Base-by-base conservation (phyloP, 352 stramenopile genomes). In the Pelagophyceae sp. region DNA sequence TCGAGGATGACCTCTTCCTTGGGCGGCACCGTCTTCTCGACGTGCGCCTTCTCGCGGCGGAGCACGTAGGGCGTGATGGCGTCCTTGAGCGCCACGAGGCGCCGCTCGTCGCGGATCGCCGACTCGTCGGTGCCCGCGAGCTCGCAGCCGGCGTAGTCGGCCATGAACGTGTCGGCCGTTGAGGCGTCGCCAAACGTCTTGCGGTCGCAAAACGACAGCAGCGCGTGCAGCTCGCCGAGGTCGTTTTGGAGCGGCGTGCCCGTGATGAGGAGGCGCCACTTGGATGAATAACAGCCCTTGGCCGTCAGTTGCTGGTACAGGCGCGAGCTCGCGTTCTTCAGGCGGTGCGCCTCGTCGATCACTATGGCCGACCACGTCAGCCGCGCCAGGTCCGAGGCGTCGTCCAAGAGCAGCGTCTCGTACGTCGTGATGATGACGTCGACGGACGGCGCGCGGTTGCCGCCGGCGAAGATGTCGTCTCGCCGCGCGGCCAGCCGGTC, bases 211-310 rank as follows among this genome's bases (percentile, higher is more conserved):
- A 99, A 99, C 83, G 99, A 97, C 27, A 99, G 82, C 35, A 99
- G 85, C 72, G 95, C 95, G 96, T 96, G 99, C 38, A 99, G 88
- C 87, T 99, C 97, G 80, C 96, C 92, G 61, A 98, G 96, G 77
- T 98, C 97, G 86, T 99, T 99, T 82, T 99, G 96, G 76, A 99
- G 91, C 31, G 94, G 95, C 40, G 95, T 98, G 70, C 96, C 96
- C 3, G 96, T 99, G 82, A 99, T 92, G 20, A 98, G 86, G 5
- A 99, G 80, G 17, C 80, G 85, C 65, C 86, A 85, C 19, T 86
- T 80, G 51, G 95, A 98, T 2, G 79, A 72, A 72, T 89, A 87
- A 40, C 78, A 61, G 35, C 33, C 2, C 58, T 80, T 63, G 78
- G 90, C 82, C 61, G 83, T 80, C 40, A 93, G 76, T 75, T 85